These are phyloP conservation scores for Pseudogymnoascus sp. DNA, from an alignment of 2,329 filamentous ascomycete genomes.

Conservation along the genomic window DNA sequence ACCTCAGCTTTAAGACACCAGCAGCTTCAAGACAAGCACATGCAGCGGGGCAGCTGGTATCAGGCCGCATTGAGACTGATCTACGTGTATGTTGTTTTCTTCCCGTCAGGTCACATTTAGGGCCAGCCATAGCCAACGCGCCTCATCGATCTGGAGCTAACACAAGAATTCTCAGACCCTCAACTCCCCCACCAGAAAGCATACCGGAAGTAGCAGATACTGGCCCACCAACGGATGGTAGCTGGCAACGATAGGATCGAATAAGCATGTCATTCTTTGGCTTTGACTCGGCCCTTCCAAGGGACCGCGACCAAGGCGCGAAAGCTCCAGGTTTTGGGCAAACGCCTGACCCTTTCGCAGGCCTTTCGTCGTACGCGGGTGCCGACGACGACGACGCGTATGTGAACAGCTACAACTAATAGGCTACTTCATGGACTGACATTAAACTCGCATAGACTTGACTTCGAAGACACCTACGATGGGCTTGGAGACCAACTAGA, in stretches of 20 bases:
- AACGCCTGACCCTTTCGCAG: slow-evolving; percentile 76
- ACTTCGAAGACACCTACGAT: slow-evolving; percentile 97
- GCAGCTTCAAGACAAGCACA: background rate
- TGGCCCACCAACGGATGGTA: slow-evolving; percentile 3
- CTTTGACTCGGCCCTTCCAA: slow-evolving; percentile 62
- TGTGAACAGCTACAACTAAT: slow-evolving; percentile 11
- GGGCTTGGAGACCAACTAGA: slow-evolving; percentile 84
- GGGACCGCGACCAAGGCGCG: slow-evolving; percentile 55
- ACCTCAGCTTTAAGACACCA: background rate
- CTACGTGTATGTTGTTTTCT: slow-evolving; percentile 3
- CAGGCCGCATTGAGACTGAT: slow-evolving; percentile 4
- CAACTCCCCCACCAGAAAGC: background rate
- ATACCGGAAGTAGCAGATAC: slow-evolving; percentile 2
- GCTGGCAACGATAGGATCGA: background rate
- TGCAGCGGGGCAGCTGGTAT: background rate
- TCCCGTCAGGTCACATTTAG: background rate
- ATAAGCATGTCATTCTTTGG: slow-evolving; percentile 81
- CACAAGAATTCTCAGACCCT: slow-evolving; percentile 1
- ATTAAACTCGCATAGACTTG: slow-evolving; percentile 49
- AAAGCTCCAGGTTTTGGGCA: slow-evolving; percentile 75
- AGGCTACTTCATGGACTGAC: slow-evolving; percentile 6
- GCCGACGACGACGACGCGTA: slow-evolving; percentile 44
- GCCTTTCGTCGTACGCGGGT: slow-evolving; percentile 55
- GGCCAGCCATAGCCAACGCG: background rate
- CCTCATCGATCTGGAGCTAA: slow-evolving; percentile 5